Conservation (phyloP, 2,329 filamentous ascomycete genomes). For the Fusarium haematococcum region DNA sequence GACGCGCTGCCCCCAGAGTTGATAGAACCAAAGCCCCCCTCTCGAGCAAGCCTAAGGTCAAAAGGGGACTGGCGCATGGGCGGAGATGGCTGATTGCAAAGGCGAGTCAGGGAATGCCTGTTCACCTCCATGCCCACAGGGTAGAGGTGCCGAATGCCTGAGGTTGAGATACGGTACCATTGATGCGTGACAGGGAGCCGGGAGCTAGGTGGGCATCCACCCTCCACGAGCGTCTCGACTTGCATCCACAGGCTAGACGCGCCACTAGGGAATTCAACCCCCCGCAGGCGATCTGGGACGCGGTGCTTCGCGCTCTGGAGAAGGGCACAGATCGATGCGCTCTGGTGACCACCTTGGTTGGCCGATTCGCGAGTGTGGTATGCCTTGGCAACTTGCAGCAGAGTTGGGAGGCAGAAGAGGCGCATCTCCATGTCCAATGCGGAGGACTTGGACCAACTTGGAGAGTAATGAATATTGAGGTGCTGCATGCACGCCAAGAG, state of each 20-base stretch:
- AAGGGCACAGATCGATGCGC: background rate
- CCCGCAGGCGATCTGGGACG: slow-evolving; percentile 28
- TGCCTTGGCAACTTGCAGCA: background rate
- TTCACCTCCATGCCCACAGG: slow-evolving; percentile 9
- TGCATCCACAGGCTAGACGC: slow-evolving; percentile 29
- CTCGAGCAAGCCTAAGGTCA: slow-evolving; percentile 13
- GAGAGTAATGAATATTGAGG: slow-evolving; percentile 11
- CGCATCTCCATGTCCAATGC: background rate
- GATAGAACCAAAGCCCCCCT: background rate
- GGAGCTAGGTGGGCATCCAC: slow-evolving; percentile 14
- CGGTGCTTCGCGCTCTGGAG: slow-evolving; percentile 9
- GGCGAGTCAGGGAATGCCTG: slow-evolving; percentile 39
- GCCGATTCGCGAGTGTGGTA: background rate
- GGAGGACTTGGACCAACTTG: slow-evolving; percentile 4
- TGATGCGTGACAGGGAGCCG: slow-evolving; percentile 39
- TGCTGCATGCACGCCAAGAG: slow-evolving; percentile 39
- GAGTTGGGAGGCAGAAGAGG: background rate
- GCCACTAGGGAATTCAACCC: slow-evolving; percentile 24
- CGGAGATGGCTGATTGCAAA: slow-evolving; percentile 24
- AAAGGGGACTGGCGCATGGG: slow-evolving; percentile 20
- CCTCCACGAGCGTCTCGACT: slow-evolving; percentile 35
- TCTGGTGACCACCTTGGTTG: background rate
- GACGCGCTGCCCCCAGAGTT: background rate
- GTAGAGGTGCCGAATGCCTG: slow-evolving; percentile 12
- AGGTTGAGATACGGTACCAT: slow-evolving; percentile 38